Percentiles rank a stretch among this genome's conserved stretches.
Evolutionary conservation across 2,329 filamentous ascomycete genomes (phyloP).

Genomic region (Neospermospora avenae): DNA sequence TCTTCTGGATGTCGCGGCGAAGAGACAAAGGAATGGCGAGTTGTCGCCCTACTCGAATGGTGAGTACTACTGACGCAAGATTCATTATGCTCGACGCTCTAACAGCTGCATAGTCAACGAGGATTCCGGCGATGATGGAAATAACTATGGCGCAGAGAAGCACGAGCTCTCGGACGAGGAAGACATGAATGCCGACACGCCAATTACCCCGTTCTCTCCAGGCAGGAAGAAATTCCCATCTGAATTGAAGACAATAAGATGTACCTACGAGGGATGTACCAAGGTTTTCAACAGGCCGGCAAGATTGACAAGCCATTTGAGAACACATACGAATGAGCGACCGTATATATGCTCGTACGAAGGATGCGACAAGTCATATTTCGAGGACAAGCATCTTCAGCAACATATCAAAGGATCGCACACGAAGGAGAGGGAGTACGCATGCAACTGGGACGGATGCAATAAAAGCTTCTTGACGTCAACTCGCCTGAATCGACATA

Average conservation of each 20-base stretch:
- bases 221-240: constrained; percentile 55
- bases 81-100: neutral
- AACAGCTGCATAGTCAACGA: constrained; percentile 8
- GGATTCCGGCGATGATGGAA: constrained; percentile 38
- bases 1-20: constrained; percentile 19
- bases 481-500: constrained; percentile 72
- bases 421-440: constrained; percentile 64
- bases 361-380: constrained; percentile 78
- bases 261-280: constrained; percentile 68
- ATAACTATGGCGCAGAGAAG: constrained; percentile 37
- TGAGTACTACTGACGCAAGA: constrained; percentile 5
- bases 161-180: constrained; percentile 33
- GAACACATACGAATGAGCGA: constrained; percentile 82
- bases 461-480: constrained; percentile 78
- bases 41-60: constrained; percentile 9
- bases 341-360: constrained; percentile 69
- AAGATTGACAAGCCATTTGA: constrained; percentile 73
- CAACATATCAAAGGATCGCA: constrained; percentile 84
- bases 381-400: constrained; percentile 80
- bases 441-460: constrained; percentile 70
- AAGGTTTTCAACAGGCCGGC: constrained; percentile 88
- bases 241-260: constrained; percentile 73
- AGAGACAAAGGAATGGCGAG: constrained; percentile 24
- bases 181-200: constrained; percentile 39
- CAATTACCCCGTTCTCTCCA: constrained; percentile 49